Conservation (phyloP, 805 yeast species). For the Candida lessepsii region DNA sequence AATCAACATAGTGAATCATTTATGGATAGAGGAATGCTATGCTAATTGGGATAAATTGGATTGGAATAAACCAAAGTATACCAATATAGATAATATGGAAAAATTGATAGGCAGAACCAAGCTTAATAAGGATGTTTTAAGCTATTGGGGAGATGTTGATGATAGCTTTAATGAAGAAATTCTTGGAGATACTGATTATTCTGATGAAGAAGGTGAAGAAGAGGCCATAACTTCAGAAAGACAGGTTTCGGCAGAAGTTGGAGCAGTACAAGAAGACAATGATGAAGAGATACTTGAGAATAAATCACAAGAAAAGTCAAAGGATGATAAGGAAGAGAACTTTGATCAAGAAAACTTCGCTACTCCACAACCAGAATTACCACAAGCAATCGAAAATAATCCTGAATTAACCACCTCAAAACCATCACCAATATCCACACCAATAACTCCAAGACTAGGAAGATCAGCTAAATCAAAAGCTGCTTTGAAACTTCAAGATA, state of each 20-base stretch:
- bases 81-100: slow-evolving; percentile 41
- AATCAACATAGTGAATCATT: slow-evolving; percentile 66
- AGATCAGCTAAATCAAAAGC: slow-evolving; percentile 70
- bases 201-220: slow-evolving; percentile 7
- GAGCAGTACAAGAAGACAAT: neutral
- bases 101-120: slow-evolving; percentile 54
- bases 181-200: slow-evolving; percentile 19
- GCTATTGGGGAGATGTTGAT: slow-evolving; percentile 29
- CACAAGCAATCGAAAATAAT: no score
- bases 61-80: slow-evolving; percentile 45
- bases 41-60: slow-evolving; percentile 56
- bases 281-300: neutral
- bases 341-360: no score
- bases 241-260: no score
- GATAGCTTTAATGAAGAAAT: slow-evolving; percentile 26
- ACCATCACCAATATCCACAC: neutral
- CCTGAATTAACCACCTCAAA: neutral
- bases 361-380: no score
- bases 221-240: neutral
- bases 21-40: slow-evolving; percentile 87
- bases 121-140: slow-evolving; percentile 41
- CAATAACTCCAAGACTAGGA: slow-evolving; percentile 17
- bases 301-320: slow-evolving; percentile 2
- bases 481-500: slow-evolving; percentile 59
- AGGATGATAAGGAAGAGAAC: neutral